Conservation (phyloP, 2,329 filamentous ascomycete species). For the Alternaria gaisen region DNA sequence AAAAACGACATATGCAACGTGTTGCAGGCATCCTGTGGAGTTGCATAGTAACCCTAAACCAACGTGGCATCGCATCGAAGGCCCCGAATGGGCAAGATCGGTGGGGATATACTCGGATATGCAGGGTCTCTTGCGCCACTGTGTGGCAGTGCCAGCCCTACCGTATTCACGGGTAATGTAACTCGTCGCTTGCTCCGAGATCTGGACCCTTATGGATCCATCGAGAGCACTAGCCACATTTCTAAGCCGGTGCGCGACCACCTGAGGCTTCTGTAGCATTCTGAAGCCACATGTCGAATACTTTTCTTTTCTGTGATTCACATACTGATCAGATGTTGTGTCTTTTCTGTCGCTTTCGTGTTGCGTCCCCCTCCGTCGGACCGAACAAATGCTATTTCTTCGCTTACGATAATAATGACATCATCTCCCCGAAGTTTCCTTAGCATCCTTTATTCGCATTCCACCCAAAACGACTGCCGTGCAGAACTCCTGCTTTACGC, state of each 20-base stretch:
- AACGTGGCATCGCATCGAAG: constrained; percentile 28
- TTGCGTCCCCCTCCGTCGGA: constrained; percentile 8
- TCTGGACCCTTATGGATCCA: constrained; percentile 21
- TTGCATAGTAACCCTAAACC: constrained; percentile 11
- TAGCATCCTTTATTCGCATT: constrained; percentile 9
- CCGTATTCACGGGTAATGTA: constrained; percentile 22
- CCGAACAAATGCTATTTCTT: constrained; percentile 15
- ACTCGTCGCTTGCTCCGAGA: constrained; percentile 21
- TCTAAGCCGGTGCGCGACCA: constrained; percentile 20
- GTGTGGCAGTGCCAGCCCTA: constrained; percentile 35
- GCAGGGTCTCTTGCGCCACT: constrained; percentile 19
- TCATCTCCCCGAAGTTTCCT: constrained; percentile 20
- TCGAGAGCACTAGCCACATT: constrained; percentile 35
- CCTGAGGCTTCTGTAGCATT: constrained; percentile 7
- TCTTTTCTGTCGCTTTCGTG: neutral
- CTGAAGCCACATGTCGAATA: neutral
- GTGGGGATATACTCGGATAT: constrained; percentile 7
- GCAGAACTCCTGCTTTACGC: constrained; percentile 27
- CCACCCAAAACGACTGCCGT: constrained; percentile 19
- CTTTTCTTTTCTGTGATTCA: neutral
- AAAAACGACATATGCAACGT: constrained; percentile 14
- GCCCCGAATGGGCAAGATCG: constrained; percentile 13
- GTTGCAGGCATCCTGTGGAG: constrained; percentile 17
- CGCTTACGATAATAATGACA: constrained; percentile 36
- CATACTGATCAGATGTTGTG: neutral